Evolutionary conservation across 805 yeast species (phyloP), one percentile per base, ranked within the genome.

Genomic region (Cyberlindnera xylosilytica): DNA sequence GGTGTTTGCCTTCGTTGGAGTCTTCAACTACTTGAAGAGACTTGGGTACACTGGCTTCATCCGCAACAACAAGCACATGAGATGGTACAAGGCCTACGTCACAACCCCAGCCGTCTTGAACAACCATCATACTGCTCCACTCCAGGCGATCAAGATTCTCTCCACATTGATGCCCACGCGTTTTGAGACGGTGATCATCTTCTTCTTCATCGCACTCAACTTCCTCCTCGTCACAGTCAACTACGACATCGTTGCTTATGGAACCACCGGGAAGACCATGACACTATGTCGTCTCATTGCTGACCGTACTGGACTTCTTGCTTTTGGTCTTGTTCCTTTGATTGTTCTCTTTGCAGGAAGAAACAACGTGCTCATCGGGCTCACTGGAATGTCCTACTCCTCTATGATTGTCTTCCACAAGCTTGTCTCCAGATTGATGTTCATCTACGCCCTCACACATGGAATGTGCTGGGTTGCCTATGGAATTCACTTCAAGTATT

Each of bases 401-500:
- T 70, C 83, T 3, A 81, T 85, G 63, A 72, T 82, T 47, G 63
- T 72, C 29, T 75, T 76, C 55, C 96, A 87, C 62, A 81, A 76
- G 60, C 81, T 83, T 80, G 62, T 70, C 18, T 77, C 80, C 3
- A 60, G 83, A 42, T 53, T 70, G 1, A 62, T 68, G 51, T 60
- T 46, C 34, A 36, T 51, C 11, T 51, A 51, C 31, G 58, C 57
- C 1, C 8, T 49, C 17, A 37, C 53, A n/a, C 60, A 56, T 36
- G 32, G 47, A 26, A 46, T 36, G 9, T 39, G 51, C 15, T 55
- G 54, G 53, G 47, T 53, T 1, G 41, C 36, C 3, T 45, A 46
- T 27, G 57, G 38, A 20, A 20, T 47, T n/a, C 26, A 5, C 4
- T 3, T 2, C 9, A 7, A 28, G 56, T 23, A 5, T 27, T 18